Base-by-base conservation (phyloP, 345 rosid genomes). In the Ailanthus altissimus region DNA sequence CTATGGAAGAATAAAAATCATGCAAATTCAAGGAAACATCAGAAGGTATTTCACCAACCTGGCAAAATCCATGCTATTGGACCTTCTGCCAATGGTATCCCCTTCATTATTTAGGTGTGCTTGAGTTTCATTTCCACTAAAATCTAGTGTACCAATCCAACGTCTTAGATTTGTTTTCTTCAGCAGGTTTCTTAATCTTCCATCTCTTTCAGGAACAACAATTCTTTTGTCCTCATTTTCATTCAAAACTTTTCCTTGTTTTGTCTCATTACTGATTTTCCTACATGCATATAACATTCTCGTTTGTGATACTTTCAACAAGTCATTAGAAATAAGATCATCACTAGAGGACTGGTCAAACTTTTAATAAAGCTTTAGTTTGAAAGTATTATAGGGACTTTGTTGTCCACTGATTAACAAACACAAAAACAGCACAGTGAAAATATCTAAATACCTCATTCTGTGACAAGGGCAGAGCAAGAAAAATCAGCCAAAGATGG, bases 101-200 rank as follows among this genome's bases (percentile, higher is more conserved):
- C 85, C 86, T 59, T 85, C 92, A 80, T 49, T 75, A 66, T 78
- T 84, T 75, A 63, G 78, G 18, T 61, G 68, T 40, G 84, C 38
- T 74, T 84, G 89, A 40, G 79, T 66, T 74, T 87, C 92, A 69
- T 82, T 86, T 85, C 92, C 82, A 63, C 87, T 85, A 32, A 80
- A 75, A 79, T 91, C 93, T 42, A 75, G 40, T 61, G 76, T 64
- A 43, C 84, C 90, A 58, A 93, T 84, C 98, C 98, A 94, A 25
- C 89, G 97, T 74, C 73, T 90, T 83, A 97, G 78, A 89, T 92
- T 87, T 70, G 97, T 86, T 82, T 86, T 94, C 83, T 91, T 97
- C 75, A 95, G 84, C 81, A 97, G 79, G 81, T 89, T 90, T 81
- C 85, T 90, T 74, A 95, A 77, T 84, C 86, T 90, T 79, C 97